Percentiles rank a stretch among this genome's conserved stretches.
Conservation (phyloP, 768 basidiomycete genomes). For the Dentipellis sp. region DNA sequence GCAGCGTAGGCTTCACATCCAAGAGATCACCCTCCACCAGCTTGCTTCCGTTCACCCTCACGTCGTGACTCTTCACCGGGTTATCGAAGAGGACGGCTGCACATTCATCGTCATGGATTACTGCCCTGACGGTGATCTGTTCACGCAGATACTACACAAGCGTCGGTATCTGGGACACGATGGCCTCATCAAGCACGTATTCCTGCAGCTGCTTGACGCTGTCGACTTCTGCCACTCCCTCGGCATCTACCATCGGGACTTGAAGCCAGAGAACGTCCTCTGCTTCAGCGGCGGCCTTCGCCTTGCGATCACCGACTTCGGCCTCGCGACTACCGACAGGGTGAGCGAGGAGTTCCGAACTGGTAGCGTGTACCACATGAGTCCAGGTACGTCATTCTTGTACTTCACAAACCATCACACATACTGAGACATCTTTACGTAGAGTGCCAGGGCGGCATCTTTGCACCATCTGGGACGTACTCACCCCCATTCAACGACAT, state of each 20-base stretch:
- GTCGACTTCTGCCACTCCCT: slow-evolving; percentile 88
- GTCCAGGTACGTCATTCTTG: slow-evolving; percentile 55
- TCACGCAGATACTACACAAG: slow-evolving; percentile 77
- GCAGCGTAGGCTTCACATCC: slow-evolving; percentile 65
- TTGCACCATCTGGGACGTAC: slow-evolving; percentile 59
- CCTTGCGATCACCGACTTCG: slow-evolving; percentile 91
- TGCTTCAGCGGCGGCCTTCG: slow-evolving; percentile 72
- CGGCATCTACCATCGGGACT: slow-evolving; percentile 92
- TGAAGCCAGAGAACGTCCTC: slow-evolving; percentile 95
- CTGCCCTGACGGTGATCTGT: slow-evolving; percentile 84
- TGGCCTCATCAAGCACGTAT: slow-evolving; percentile 77
- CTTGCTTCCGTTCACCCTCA: slow-evolving; percentile 67
- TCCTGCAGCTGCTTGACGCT: slow-evolving; percentile 88
- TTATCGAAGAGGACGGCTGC: slow-evolving; percentile 72
- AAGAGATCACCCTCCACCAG: slow-evolving; percentile 80
- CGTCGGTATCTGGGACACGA: slow-evolving; percentile 80
- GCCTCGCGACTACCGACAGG: slow-evolving; percentile 83
- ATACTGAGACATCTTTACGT: slow-evolving; percentile 16
- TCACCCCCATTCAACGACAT: slow-evolving; percentile 86
- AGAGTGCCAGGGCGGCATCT: slow-evolving; percentile 85
- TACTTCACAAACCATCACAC: slow-evolving; percentile 6
- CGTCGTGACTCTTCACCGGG: slow-evolving; percentile 83
- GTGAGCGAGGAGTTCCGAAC: slow-evolving; percentile 85
- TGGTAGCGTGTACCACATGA: slow-evolving; percentile 98
- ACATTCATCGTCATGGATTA: slow-evolving; percentile 94